Base-by-base conservation (phyloP, 495 filamentous ascomycete genomes). In the Tuber indicum region DNA sequence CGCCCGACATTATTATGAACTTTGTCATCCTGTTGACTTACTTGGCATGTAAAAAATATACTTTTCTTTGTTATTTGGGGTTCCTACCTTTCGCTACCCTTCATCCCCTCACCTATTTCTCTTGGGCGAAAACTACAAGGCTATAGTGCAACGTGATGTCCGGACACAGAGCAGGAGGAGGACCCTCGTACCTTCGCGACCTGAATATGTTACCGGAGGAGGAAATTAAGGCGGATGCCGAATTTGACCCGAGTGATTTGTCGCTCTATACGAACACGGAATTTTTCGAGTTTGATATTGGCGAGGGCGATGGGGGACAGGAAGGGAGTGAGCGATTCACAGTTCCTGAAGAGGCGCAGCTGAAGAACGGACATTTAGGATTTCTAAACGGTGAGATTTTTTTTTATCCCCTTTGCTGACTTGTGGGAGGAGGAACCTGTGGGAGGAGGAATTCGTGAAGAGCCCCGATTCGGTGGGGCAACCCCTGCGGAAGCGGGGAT, bases 181-280 rank as follows among this genome's bases (percentile, higher is more conserved):
- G 97, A 83, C 92, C 93, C 74, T 91, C 93, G 81, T 94, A 94
- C 85, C 87, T 98, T 83, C 90, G 92, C 78, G 91, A 94, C 80
- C 87, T 98, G 76, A 98, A 98, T 85, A 88, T 90, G 75, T 88
- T 94, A 47, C 89, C 90, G 0, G 88, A 91, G 19, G 86, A 89
- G 21, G 88, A 91, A 81, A 91, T 93, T 76, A 85, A 90, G 71
- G 87, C 90, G 10, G 89, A 90, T 77, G 90, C 92, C 46, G 84
- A 85, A 47, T 88, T 89, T 85, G 90, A 88, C 76, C 84, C 90
- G 82, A 91, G 92, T 81, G 93, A 96, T 71, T 88, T 99, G 70
- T 92, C 92, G 44, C 87, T 96, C 79, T 97, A 98, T 88, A 96
- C 94, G 76, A 97, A 98, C 85, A 90, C 93, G 72, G 91, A 96